Evolutionary conservation across 805 yeast species (phyloP).

Genomic region (Teunomyces tritomae): DNA sequence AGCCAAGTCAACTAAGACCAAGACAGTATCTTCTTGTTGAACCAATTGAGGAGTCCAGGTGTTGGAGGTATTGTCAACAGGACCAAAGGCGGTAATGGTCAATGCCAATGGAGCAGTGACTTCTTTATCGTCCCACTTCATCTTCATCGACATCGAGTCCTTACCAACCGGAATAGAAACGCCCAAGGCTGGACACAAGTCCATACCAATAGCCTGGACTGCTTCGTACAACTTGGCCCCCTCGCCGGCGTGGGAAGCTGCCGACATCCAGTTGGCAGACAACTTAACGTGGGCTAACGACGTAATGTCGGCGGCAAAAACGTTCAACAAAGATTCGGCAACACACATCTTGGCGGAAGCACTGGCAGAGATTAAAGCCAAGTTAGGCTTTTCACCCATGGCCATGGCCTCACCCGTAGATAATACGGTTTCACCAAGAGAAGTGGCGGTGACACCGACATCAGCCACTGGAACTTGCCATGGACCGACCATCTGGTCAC

Average conservation of each 20-base stretch:
- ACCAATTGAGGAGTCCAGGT: constrained; percentile 94
- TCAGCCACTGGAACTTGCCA: constrained; percentile 99
- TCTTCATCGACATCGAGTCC: constrained; percentile 98
- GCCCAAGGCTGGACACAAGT: constrained; percentile 90
- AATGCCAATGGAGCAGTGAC: constrained; percentile 95
- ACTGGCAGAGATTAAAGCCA: constrained; percentile 83
- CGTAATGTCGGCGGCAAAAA: constrained; percentile 86
- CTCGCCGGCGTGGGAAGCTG: constrained; percentile 93
- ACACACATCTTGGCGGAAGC: constrained; percentile 95
- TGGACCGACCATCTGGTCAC: constrained; percentile 99
- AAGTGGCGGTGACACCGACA: constrained; percentile 92
- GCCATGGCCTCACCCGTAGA: constrained; percentile 96
- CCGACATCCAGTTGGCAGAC: constrained; percentile 99
- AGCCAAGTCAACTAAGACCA: constrained; percentile 81
- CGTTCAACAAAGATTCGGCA: constrained; percentile 87
- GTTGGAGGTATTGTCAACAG: constrained; percentile 76
- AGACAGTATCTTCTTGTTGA: constrained; percentile 52
- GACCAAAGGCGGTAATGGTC: constrained; percentile 86
- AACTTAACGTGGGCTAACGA: constrained; percentile 72
- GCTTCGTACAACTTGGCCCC: constrained; percentile 95
- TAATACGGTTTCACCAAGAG: constrained; percentile 70
- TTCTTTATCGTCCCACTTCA: constrained; percentile 92
- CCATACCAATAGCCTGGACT: constrained; percentile 93
- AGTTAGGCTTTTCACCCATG: constrained; percentile 92
- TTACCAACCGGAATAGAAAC: constrained; percentile 96